Evolutionary conservation across 2,329 filamentous ascomycete genomes (phyloP).

Genomic region (Xylaria sp.): DNA sequence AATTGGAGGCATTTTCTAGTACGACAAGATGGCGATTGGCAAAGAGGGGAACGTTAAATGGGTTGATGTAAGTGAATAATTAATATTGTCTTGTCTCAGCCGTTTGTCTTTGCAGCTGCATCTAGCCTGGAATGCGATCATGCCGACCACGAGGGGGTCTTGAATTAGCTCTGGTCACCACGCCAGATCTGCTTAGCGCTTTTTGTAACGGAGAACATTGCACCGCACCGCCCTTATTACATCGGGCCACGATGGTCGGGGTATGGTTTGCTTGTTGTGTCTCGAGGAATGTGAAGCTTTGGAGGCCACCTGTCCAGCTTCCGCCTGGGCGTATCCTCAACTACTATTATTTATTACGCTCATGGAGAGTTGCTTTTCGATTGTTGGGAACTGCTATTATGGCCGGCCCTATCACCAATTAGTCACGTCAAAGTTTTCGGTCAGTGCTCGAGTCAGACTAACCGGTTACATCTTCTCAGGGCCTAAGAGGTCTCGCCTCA

Average conservation of each 20-base stretch:
- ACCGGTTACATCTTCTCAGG: conserved; percentile 52
- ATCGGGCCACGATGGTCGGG: background rate
- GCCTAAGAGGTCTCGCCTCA: conserved; percentile 66
- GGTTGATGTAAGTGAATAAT: conserved; percentile 64
- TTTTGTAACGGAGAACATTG: background rate
- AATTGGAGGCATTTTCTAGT: conserved; percentile 29
- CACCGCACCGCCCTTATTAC: too few species aligned
- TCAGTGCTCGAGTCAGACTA: conserved; percentile 12
- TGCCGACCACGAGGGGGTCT: background rate
- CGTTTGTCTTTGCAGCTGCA: background rate
- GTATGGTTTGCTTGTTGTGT: background rate
- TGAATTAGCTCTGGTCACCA: background rate
- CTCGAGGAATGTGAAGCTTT: background rate
- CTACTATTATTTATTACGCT: background rate
- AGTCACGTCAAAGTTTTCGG: conserved; percentile 3
- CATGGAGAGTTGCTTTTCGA: background rate
- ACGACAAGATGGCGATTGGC: conserved; percentile 57
- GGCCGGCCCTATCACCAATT: conserved; percentile 1
- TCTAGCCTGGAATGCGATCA: background rate
- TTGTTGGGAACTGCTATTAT: background rate
- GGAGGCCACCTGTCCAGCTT: background rate
- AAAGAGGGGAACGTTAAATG: conserved; percentile 66
- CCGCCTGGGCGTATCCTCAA: background rate
- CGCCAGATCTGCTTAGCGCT: background rate
- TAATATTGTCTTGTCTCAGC: conserved; percentile 21